Base-by-base conservation (phyloP, 352 stramenopile species). In the Paralagenidium karlingii region DNA sequence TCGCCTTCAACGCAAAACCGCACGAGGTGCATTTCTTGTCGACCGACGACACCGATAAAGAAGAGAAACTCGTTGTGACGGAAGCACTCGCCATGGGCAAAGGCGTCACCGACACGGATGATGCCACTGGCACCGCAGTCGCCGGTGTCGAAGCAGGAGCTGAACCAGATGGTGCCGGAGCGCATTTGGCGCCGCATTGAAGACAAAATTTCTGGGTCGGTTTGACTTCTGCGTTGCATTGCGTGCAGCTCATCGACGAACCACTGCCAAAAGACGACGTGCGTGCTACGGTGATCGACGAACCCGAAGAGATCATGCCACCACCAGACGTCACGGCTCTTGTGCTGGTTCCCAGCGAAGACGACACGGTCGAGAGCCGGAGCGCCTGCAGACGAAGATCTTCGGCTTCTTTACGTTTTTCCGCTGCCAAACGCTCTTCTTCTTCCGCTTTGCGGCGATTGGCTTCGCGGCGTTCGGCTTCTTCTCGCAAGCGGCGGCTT, bases 201-300 rank as follows among this genome's bases (percentile, higher is more conserved):
- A 61, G 70, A 37, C 75, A 89, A 44, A 89, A 89, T 44, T 89
- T 89, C 37, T 89, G 75, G 21, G 67, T 58, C 8, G 71, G 38
- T 38, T 78, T 80, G 25, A 85, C 54, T 22, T 45, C 53, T 36
- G 42, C 29, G 34, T 26, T 15, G 8, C 31, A 24, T 40, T 24
- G 2, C 34, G 28, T 18, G 44, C 44, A 58, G 29, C 26, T 49
- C 44, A 53, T 38, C 42, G 55, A 67, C 32, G 44, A 30, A 22
- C n/a, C n/a, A n/a, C n/a, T n/a, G n/a, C n/a, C n/a, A n/a, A n/a
- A n/a, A n/a, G n/a, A n/a, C n/a, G n/a, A n/a, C n/a, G n/a, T n/a
- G n/a, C n/a, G n/a, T n/a, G n/a, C n/a, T n/a, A n/a, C n/a, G n/a
- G n/a, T n/a, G n/a, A n/a, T n/a, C n/a, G n/a, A n/a, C n/a, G n/a